Evolutionary conservation across 495 filamentous ascomycete genomes (phyloP), one percentile per base, ranked within the genome.

Genomic region (Lepraria neglecta): DNA sequence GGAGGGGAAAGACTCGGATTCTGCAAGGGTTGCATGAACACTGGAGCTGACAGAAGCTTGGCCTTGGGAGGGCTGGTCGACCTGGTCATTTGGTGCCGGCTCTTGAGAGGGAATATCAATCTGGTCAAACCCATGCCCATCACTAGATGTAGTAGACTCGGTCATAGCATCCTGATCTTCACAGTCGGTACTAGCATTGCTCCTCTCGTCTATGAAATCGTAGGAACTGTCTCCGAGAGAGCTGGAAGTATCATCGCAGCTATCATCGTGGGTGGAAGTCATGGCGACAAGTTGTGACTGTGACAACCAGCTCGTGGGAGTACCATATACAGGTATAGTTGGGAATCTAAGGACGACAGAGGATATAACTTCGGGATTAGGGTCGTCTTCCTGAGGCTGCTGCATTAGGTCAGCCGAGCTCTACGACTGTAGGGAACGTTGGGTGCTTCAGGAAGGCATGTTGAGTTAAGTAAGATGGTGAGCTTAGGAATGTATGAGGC

Each of bases 221-320:
- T 82, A 85, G 50, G 80, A 72, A 62, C 82, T 82, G 64, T 84
- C 82, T 63, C 76, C 73, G 44, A 84, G 71, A 65, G 69, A 77
- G 56, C 70, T 68, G 12, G 61, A 33, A 15, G 67, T 67, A 46
- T 69, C 67, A 43, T 69, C 67, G 35, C 59, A 63, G 48, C 45
- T 59, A 43, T 69, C 67, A 38, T 69, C 66, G 15, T 56, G 62
- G 47, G 61, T 55, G 24, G 65, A 65, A 33, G 63, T 63, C 67
- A 69, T 69, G 46, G 50, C 54, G 52, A 69, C 38, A 19, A 65
- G 62, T 40, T 65, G 62, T n/a, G 67, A 69, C n/a, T 65, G 66
- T 14, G 63, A 67, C 28, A 67, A 45, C 67, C 67, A 69, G 40
- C 53, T 44, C 15, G 57, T 59, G 56, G 65, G 63, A 31, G 62